Evolutionary conservation across 805 yeast genomes (phyloP).

Genomic region (Saturnispora sekii): DNA sequence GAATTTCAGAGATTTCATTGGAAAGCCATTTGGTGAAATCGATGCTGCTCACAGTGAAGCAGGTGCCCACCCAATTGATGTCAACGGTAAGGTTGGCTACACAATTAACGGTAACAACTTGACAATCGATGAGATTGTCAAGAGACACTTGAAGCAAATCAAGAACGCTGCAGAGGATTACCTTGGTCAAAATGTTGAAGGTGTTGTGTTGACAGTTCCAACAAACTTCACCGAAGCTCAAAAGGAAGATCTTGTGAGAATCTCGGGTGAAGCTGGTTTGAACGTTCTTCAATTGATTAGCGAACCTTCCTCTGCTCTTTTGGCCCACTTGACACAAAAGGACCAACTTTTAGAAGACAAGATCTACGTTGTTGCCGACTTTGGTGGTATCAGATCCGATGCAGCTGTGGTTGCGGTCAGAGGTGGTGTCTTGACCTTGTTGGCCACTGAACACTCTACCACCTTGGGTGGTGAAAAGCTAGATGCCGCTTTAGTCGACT

Average conservation of each 20-base stretch:
- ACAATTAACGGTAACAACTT: conserved; percentile 48
- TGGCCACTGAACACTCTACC: conserved; percentile 75
- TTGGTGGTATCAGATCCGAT: conserved; percentile 93
- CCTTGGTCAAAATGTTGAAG: conserved; percentile 70
- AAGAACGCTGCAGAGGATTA: conserved; percentile 88
- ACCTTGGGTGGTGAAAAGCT: conserved; percentile 82
- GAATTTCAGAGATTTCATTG: conserved; percentile 90
- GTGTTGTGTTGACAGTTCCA: conserved; percentile 85
- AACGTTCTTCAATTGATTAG: conserved; percentile 77
- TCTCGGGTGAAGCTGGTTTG: conserved; percentile 65
- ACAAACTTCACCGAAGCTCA: conserved; percentile 75
- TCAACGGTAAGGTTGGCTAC: conserved; percentile 61
- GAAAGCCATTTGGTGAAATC: conserved; percentile 59
- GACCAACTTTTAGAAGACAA: conserved; percentile 51
- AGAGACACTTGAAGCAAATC: conserved; percentile 75
- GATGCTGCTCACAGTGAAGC: conserved; percentile 54
- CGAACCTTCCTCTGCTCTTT: conserved; percentile 87
- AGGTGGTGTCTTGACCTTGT: conserved; percentile 86
- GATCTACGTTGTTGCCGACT: conserved; percentile 85
- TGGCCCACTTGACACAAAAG: conserved; percentile 60
- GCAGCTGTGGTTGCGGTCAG: conserved; percentile 89
- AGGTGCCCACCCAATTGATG: conserved; percentile 59
- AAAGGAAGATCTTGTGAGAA: conserved; percentile 48
- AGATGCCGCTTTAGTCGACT: conserved; percentile 71
- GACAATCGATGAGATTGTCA: conserved; percentile 67